Conservation (phyloP, 2,329 filamentous ascomycete genomes). For the Aspergillus brasiliensis region DNA sequence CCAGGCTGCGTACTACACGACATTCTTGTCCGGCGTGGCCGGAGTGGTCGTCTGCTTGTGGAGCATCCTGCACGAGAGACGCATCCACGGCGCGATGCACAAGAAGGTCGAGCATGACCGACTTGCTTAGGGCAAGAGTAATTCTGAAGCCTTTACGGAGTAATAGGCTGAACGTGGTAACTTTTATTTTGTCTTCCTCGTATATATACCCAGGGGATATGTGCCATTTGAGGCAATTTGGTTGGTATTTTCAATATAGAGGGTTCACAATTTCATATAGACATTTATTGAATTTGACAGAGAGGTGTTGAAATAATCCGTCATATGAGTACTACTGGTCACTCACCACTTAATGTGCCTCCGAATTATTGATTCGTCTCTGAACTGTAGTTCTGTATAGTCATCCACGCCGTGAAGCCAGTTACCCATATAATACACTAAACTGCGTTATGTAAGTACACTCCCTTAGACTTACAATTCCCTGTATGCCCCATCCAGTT, state of each 20-base stretch:
- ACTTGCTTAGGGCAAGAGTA: slow-evolving; percentile 27
- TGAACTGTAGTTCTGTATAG: too few species aligned
- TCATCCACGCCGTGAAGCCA: too few species aligned
- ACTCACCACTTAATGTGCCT: too few species aligned
- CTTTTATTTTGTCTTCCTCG: neutral
- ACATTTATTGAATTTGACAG: neutral
- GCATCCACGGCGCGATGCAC: slow-evolving; percentile 26
- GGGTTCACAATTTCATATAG: neutral
- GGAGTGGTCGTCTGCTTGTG: slow-evolving; percentile 71
- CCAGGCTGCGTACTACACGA: slow-evolving; percentile 75
- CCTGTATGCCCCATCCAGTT: too few species aligned
- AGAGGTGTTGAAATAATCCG: too few species aligned
- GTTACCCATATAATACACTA: too few species aligned
- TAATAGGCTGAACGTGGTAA: neutral
- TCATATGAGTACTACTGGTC: too few species aligned
- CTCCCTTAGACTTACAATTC: too few species aligned
- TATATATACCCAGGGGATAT: neutral
- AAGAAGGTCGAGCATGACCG: slow-evolving; percentile 37
- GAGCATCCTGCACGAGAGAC: slow-evolving; percentile 46
- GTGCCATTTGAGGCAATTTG: neutral
- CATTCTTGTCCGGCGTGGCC: slow-evolving; percentile 68
- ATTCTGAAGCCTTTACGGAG: neutral
- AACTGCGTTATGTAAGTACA: too few species aligned
- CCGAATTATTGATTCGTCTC: too few species aligned
- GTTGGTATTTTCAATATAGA: neutral